These are phyloP conservation scores for Pleodorina starrii DNA, from an alignment of 139 green algal species.

Conservation along the genomic window DNA sequence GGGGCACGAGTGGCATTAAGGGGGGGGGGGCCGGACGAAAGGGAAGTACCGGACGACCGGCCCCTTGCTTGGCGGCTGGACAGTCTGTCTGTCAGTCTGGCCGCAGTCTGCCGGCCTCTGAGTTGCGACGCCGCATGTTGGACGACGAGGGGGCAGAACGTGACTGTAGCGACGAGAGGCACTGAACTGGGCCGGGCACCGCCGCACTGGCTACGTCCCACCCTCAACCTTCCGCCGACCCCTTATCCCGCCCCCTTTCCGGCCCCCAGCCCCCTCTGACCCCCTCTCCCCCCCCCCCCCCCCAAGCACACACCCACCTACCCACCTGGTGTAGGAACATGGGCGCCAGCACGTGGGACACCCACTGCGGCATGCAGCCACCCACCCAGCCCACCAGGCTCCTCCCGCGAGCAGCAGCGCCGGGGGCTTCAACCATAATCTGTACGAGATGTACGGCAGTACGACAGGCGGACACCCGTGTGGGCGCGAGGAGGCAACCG, in stretches of 20 bases:
- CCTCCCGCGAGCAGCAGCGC: not conserved
- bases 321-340: slow-evolving; percentile 47
- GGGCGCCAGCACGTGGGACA: not conserved
- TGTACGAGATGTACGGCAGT: not conserved
- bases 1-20: too few relatives aligned
- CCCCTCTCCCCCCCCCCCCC: not conserved
- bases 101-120: too few relatives aligned
- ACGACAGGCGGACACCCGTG: not conserved
- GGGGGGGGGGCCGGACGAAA: too few relatives aligned
- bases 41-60: too few relatives aligned
- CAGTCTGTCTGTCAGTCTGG: too few relatives aligned
- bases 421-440: not conserved
- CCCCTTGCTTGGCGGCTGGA: too few relatives aligned
- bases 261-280: too few relatives aligned
- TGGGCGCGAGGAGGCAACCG: not conserved
- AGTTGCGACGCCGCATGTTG: too few relatives aligned
- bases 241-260: not conserved
- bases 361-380: not conserved
- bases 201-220: too few relatives aligned
- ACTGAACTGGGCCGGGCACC: too few relatives aligned
- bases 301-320: not conserved
- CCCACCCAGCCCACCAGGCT: slow-evolving; percentile 12
- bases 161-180: not conserved
- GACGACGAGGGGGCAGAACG: not conserved
- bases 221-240: too few relatives aligned